A percentile compares a stretch with the other conserved stretches of the same genome.
Evolutionary conservation across 2,329 filamentous ascomycete species (phyloP).

Genomic region (Colletotrichum sp.): DNA sequence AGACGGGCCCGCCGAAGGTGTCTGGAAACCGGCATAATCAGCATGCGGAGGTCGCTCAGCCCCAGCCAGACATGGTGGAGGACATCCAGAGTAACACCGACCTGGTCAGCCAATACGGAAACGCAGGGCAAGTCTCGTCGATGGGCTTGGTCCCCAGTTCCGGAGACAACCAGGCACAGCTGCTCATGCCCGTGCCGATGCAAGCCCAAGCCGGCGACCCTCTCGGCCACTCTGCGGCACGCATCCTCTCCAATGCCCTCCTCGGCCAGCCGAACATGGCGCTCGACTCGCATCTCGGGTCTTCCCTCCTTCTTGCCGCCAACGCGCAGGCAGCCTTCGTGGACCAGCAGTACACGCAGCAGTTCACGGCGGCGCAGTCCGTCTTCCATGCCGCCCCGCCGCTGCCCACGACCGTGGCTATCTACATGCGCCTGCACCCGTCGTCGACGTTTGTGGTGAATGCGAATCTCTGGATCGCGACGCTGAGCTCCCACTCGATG

Average conservation of each 20-base stretch:
- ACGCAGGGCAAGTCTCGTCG: slow-evolving; percentile 9
- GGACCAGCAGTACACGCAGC: slow-evolving; percentile 34
- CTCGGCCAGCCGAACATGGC: slow-evolving; percentile 24
- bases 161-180: slow-evolving; percentile 1
- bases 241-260: slow-evolving; percentile 8
- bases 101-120: slow-evolving; percentile 5
- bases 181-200: slow-evolving; percentile 16
- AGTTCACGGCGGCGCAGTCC: slow-evolving; percentile 28
- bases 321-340: slow-evolving; percentile 41
- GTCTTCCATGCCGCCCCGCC: slow-evolving; percentile 26
- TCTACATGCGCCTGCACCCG: slow-evolving; percentile 74
- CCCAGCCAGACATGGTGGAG: slow-evolving; percentile 19
- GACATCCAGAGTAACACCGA: not conserved
- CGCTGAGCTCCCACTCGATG: slow-evolving; percentile 62
- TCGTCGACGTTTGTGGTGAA: slow-evolving; percentile 60
- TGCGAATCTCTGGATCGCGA: slow-evolving; percentile 69
- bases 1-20: not conserved
- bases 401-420: slow-evolving; percentile 47
- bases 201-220: slow-evolving; percentile 10
- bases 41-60: not conserved
- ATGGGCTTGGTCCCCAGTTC: slow-evolving; percentile 12
- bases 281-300: slow-evolving; percentile 40
- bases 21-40: not conserved
- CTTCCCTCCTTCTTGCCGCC: slow-evolving; percentile 43
- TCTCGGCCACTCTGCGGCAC: slow-evolving; percentile 4